Base-by-base conservation (phyloP, 495 filamentous ascomycete genomes). In the Daldinia grandis region DNA sequence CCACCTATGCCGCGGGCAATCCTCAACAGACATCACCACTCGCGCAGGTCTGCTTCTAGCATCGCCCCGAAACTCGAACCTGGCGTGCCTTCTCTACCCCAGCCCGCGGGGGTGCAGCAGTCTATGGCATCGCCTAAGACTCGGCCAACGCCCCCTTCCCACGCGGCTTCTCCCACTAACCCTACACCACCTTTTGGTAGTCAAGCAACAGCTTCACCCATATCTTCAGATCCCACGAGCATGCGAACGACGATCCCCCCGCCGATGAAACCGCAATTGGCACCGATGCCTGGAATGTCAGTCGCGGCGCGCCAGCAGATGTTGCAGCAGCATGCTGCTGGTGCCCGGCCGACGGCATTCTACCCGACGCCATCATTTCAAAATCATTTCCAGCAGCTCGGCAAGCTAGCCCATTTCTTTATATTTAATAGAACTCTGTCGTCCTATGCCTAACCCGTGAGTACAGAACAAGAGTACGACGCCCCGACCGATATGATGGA, bases 391-490 rank as follows among this genome's bases (percentile, higher is more conserved):
- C 92, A 97, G 81, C 94, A 98, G 86, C 91, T 99, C 83, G 95
- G 95, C 92, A 94, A 92, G 95, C 85, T 89, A 82, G 76, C 90
- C 89, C 87, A 77, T 81, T 83, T 85, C 78, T 69, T 75, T 79
- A 79, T 79, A 62, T 84, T 82, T 82, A 74, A 87, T 86, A 84
- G 87, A 91, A 84, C 90, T 90, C 76, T 90, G 89, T 87, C 86
- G 89, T 92, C 90, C 90, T 92, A 93, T 88, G 82, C 83, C 91
- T 82, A 93, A 87, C 87, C 78, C 85, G 85, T 92, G 82, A 86
- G 80, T 89, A 86, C 87, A 99, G 95, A 98, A 85, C 95, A 97
- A 87, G 95, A 99, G 85, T 98, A 98, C 84, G 95, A 99, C 81
- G 93, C 95, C 61, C 92, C 95, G 84, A 89, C 92, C 76, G 94